Conservation (phyloP, 352 stramenopile genomes). For the Pythium sukuiense region DNA sequence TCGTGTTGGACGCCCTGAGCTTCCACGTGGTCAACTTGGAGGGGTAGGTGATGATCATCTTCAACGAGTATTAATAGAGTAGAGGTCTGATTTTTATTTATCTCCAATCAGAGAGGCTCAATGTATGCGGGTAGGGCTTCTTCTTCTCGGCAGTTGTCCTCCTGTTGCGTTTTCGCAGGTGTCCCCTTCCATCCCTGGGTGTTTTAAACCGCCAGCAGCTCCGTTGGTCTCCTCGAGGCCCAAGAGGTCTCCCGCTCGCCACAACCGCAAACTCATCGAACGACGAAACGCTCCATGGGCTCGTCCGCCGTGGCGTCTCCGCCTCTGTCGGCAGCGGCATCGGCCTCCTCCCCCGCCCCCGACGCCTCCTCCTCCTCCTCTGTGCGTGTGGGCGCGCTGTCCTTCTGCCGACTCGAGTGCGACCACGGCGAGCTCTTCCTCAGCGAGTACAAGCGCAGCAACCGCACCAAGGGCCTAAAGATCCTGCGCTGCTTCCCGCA, state of each 20-base stretch:
- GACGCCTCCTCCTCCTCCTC: background rate
- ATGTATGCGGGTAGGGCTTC: constrained; percentile 8
- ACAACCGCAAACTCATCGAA: constrained; percentile 16
- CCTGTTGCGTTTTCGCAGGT: constrained; percentile 21
- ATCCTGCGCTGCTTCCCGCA: constrained; percentile 49
- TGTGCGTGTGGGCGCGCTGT: constrained; percentile 33
- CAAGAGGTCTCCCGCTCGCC: background rate
- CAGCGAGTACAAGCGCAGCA: constrained; percentile 71
- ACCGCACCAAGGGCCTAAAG: constrained; percentile 73
- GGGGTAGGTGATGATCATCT: constrained; percentile 15
- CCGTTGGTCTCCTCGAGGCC: constrained; percentile 16
- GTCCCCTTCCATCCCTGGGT: constrained; percentile 20
- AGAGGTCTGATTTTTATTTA: background rate
- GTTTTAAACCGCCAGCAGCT: constrained; percentile 22
- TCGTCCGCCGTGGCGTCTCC: constrained; percentile 3
- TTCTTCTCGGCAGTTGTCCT: constrained; percentile 15
- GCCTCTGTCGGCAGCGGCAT: background rate
- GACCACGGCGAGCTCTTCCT: constrained; percentile 66
- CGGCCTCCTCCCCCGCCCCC: background rate
- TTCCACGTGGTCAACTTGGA: constrained; percentile 22
- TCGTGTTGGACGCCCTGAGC: constrained; percentile 16
- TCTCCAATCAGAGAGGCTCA: background rate
- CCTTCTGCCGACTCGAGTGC: constrained; percentile 64
- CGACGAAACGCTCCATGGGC: constrained; percentile 24
- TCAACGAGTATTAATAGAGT: background rate